Evolutionary conservation across 768 basidiomycete species (phyloP).

Genomic region (Neoboletus brunneissimus): DNA sequence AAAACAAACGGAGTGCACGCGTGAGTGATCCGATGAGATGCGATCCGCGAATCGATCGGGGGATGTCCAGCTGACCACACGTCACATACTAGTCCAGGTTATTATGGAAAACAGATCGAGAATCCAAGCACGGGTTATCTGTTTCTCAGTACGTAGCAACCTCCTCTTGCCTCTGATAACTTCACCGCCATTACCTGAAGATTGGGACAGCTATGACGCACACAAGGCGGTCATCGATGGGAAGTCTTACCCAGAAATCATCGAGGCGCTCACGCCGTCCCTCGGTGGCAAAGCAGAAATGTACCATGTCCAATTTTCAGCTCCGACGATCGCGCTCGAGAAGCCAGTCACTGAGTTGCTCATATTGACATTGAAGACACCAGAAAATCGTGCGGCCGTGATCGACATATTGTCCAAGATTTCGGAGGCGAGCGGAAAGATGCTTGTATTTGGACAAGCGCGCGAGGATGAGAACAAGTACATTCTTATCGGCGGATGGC

Average conservation of each 20-base stretch:
- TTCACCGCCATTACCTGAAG: slow-evolving; percentile 4
- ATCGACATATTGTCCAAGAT: slow-evolving; percentile 10
- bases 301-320: slow-evolving; percentile 23
- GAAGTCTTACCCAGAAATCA: slow-evolving; percentile 2
- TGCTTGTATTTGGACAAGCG: slow-evolving; percentile 20
- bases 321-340: slow-evolving; percentile 11
- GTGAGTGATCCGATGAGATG: slow-evolving; percentile 13
- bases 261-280: slow-evolving; percentile 1
- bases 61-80: not conserved
- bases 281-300: slow-evolving; percentile 10
- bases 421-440: slow-evolving; percentile 9
- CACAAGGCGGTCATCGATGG: slow-evolving; percentile 15
- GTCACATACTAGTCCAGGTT: slow-evolving; percentile 12
- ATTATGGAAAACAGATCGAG: slow-evolving; percentile 23
- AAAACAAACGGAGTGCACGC: slow-evolving; percentile 5
- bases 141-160: slow-evolving; percentile 16
- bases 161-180: not conserved
- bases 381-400: slow-evolving; percentile 20
- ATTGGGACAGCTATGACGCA: slow-evolving; percentile 27
- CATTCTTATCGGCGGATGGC: slow-evolving; percentile 22
- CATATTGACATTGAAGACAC: slow-evolving; percentile 20
- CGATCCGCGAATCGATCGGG: not conserved
- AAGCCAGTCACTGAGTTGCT: slow-evolving; percentile 24
- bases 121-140: slow-evolving; percentile 8
- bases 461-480: slow-evolving; percentile 22